A percentile compares a stretch with the other conserved stretches of the same genome.
phyloP scores from a whole-genome alignment of 257 asterid genomes.

The Nicotiana tomentosiformis region DNA sequence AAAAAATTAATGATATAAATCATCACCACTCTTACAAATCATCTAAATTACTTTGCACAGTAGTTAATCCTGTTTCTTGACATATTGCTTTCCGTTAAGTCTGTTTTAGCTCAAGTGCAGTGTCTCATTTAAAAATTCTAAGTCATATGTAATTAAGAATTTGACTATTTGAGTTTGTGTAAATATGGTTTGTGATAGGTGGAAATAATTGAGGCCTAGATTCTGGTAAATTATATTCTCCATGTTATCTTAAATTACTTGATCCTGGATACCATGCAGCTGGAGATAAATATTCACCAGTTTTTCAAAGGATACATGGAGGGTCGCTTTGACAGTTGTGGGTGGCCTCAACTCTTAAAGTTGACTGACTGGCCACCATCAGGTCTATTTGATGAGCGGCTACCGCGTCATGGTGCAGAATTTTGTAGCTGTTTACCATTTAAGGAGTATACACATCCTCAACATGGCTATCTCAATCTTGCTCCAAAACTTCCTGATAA shows the following conservation, averaged over 20 bases:
- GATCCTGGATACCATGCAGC: slow-evolving; percentile 35
- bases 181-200: not conserved
- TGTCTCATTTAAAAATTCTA: not conserved
- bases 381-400: not conserved
- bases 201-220: not conserved
- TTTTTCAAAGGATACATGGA: slow-evolving; percentile 57
- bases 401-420: not conserved
- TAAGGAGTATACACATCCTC: not conserved
- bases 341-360: not conserved
- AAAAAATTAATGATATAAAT: no score
- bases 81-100: not conserved
- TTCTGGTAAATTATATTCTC: not conserved
- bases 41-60: no score
- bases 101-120: not conserved
- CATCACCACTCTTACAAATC: no score
- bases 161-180: not conserved
- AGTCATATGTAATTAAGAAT: not conserved
- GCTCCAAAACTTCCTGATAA: not conserved
- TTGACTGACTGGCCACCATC: not conserved
- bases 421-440: not conserved
- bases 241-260: not conserved
- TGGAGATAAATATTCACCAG: slow-evolving; percentile 48
- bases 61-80: not conserved
- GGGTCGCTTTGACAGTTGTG: slow-evolving; percentile 12
- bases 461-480: not conserved